phyloP scores from a whole-genome alignment of 163 green algal species.

The Chloroidium sp. region DNA sequence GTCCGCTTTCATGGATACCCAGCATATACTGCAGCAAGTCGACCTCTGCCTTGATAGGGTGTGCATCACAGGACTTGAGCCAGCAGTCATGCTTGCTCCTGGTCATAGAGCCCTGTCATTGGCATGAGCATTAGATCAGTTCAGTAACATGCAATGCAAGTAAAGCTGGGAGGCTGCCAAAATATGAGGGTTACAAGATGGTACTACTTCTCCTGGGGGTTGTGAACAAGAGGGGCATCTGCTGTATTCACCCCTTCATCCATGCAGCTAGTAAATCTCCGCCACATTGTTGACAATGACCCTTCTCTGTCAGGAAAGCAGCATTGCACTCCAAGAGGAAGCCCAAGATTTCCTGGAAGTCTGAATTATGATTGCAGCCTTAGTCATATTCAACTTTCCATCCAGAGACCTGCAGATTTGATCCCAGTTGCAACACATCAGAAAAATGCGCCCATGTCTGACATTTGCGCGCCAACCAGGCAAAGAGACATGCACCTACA shows the following conservation, averaged over 20 bases:
- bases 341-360: no score
- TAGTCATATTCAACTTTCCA: no score
- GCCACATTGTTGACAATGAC: no score
- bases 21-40: conserved; percentile 7
- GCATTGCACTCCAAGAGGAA: no score
- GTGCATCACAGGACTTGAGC: neutral
- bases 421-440: no score
- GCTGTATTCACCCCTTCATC: neutral
- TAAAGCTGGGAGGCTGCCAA: neutral
- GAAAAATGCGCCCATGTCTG: no score
- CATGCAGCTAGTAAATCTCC: no score
- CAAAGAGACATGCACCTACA: no score
- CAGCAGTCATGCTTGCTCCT: neutral
- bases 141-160: neutral
- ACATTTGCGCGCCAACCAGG: no score
- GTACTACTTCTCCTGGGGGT: neutral
- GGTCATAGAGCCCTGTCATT: neutral
- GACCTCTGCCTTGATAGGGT: neutral
- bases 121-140: neutral
- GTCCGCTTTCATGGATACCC: neutral
- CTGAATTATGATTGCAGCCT: no score
- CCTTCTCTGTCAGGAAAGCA: no score
- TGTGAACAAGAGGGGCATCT: neutral
- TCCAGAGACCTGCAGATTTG: no score
- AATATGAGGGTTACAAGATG: neutral